phyloP scores from a whole-genome alignment of 1,284 basidiomycete genomes.

The Spongiforma sp. region DNA sequence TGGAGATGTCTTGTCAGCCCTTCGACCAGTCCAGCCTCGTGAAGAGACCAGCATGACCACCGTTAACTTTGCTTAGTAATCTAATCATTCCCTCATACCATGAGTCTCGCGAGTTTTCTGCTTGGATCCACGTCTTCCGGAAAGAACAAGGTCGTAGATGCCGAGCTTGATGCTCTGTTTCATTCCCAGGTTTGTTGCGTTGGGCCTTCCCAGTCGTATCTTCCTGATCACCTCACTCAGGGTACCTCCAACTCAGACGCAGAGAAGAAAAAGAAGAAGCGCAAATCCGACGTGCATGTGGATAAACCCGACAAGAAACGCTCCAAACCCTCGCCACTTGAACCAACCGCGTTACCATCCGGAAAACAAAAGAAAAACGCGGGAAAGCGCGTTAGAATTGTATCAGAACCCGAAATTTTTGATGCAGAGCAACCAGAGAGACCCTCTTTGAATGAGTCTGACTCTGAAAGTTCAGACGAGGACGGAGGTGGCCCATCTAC shows the following conservation, averaged over 20 bases:
- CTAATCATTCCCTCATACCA: slow-evolving; percentile 5
- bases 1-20: no score
- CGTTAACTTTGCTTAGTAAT: slow-evolving; percentile 11
- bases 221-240: slow-evolving; percentile 8
- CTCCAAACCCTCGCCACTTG: slow-evolving; percentile 19
- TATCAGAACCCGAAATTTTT: slow-evolving; percentile 36
- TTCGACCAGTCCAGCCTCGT: no score
- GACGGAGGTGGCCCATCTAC: slow-evolving; percentile 17
- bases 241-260: slow-evolving; percentile 2
- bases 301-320: slow-evolving; percentile 32
- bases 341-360: slow-evolving; percentile 10
- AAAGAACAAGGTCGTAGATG: slow-evolving; percentile 30
- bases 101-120: slow-evolving; percentile 37
- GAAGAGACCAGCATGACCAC: not conserved
- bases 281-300: slow-evolving; percentile 14
- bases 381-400: slow-evolving; percentile 19
- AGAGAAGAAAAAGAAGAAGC: slow-evolving; percentile 30
- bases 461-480: slow-evolving; percentile 21
- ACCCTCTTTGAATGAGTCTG: slow-evolving; percentile 6
- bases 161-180: slow-evolving; percentile 35
- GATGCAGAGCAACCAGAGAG: slow-evolving; percentile 33
- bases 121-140: slow-evolving; percentile 24
- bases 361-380: slow-evolving; percentile 28
- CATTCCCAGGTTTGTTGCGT: slow-evolving; percentile 21
- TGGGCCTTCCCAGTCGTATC: not conserved